These are phyloP conservation scores for Hypoxylon fragiforme DNA, from an alignment of 495 filamentous ascomycete species.

Conservation along the genomic window DNA sequence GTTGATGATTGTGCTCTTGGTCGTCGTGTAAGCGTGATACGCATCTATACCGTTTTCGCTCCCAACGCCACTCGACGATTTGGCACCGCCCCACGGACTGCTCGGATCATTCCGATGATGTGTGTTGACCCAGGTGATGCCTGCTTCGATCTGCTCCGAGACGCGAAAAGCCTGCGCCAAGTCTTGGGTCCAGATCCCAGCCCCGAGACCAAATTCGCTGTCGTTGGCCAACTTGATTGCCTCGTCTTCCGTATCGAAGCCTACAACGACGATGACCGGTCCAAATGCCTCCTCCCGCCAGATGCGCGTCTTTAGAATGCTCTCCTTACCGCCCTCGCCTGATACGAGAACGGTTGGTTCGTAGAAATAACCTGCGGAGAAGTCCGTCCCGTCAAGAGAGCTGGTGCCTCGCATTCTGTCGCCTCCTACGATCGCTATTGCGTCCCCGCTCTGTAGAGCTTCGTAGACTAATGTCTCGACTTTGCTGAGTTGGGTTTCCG, in stretches of 20 bases:
- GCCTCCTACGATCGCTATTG: conserved; percentile 42
- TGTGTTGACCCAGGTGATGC: conserved; percentile 66
- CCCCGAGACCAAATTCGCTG: conserved; percentile 55
- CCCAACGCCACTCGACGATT: conserved; percentile 56
- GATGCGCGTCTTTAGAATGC: conserved; percentile 32
- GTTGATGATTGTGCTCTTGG: conserved; percentile 63
- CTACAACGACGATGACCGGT: conserved; percentile 53
- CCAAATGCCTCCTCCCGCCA: conserved; percentile 56
- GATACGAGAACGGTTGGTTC: conserved; percentile 58
- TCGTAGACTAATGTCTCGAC: conserved; percentile 43
- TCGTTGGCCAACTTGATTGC: conserved; percentile 53
- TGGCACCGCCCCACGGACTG: conserved; percentile 62
- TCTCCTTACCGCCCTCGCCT: conserved; percentile 1
- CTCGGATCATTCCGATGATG: conserved; percentile 65
- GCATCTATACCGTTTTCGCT: conserved; percentile 62
- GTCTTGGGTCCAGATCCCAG: conserved; percentile 62
- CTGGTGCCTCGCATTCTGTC: conserved; percentile 37
- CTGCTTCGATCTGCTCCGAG: conserved; percentile 58
- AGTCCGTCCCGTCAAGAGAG: conserved; percentile 39
- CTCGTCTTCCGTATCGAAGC: conserved; percentile 52
- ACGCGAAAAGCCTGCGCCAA: conserved; percentile 61
- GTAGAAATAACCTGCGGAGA: conserved; percentile 60
- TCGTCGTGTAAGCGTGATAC: conserved; percentile 60
- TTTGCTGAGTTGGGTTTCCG: conserved; percentile 41
- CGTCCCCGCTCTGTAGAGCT: conserved; percentile 37